phyloP scores from a whole-genome alignment of 148 eudicot genomes.

The Dysphania ambrosioides region DNA sequence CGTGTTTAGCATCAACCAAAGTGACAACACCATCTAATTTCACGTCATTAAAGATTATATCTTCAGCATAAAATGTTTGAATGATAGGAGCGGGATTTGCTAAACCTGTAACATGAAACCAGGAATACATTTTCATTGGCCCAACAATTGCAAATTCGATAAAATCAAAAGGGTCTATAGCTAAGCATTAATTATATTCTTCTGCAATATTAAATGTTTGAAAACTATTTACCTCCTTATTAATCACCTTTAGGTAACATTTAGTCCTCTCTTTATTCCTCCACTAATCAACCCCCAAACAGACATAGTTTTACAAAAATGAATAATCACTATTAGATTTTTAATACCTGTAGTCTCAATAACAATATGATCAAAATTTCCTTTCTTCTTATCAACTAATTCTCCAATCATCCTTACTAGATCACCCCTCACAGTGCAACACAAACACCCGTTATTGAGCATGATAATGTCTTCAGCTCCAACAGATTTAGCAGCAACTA shows the following conservation, averaged over 20 bases:
- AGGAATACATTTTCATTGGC: background rate
- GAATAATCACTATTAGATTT: background rate
- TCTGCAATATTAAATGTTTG: background rate
- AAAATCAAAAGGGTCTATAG: background rate
- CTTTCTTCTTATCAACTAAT: slow-evolving; percentile 74
- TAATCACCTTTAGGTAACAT: background rate
- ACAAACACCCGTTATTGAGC: slow-evolving; percentile 95
- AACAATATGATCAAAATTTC: slow-evolving; percentile 91
- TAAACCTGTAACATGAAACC: slow-evolving; percentile 59
- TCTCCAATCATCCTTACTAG: slow-evolving; percentile 94
- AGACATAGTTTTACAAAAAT: too few relatives aligned
- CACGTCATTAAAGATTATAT: slow-evolving; percentile 71
- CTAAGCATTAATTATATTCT: background rate
- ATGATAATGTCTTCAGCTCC: slow-evolving; percentile 96
- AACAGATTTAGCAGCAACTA: slow-evolving; percentile 83
- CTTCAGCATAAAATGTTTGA: slow-evolving; percentile 99
- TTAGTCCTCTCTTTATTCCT: background rate
- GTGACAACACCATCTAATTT: slow-evolving; percentile 98
- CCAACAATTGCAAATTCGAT: background rate
- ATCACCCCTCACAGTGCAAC: slow-evolving; percentile 99
- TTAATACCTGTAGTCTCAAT: slow-evolving; percentile 93
- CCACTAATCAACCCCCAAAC: background rate
- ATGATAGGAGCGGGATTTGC: slow-evolving; percentile 99
- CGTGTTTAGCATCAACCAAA: slow-evolving; percentile 94
- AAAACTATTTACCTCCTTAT: background rate